Evolutionary conservation across 768 basidiomycete genomes (phyloP), one percentile per base, ranked within the genome.

Genomic region (Lactarius tabidus): DNA sequence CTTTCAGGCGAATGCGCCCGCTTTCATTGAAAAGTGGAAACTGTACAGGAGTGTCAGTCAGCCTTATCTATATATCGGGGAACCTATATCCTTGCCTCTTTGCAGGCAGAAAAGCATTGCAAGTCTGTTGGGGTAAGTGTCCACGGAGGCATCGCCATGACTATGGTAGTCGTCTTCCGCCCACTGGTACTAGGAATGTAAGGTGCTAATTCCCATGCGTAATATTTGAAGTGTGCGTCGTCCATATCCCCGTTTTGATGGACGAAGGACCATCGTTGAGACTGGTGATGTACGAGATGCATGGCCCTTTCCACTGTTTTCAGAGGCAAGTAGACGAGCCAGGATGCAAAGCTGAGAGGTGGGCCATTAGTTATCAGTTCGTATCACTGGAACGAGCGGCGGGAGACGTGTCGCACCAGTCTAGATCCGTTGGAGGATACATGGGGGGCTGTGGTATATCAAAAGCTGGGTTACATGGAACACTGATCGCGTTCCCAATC

Each of bases 61-160:
- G 23, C 33, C 15, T 28, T 36, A 7, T 28, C 33, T 26, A 43
- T 26, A 43, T 23, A 43, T 17, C 28, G 31, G 4, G 6, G 28
- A 5, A 18, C 12, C 36, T 48, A 23, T 18, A 1, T 45, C 15
- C 65, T 62, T 59, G 33, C 65, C 65, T 66, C 65, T 17, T 58
- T 66, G 57, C 65, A 66, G 18, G 60, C n/a, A 38, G 61, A 51
- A 35, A 66, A 66, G 39, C 65, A 66, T 20, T 66, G 38, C 26
- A 66, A 38, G 52, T 66, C 65, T 23, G 39, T 54, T 15, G 60
- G 60, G 6, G 65, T 66, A 39, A 66, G 43, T 51, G 60, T n/a
- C 69, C 69, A 69, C 7, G 67, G 69, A 31, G 69, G 69, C 60
- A 68, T 60, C 23, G 60, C 62, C 58, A 68, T 58, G 28, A 69